Evolutionary conservation across 2,329 filamentous ascomycete genomes (phyloP).

Genomic region (Ambrosiella xylebori): DNA sequence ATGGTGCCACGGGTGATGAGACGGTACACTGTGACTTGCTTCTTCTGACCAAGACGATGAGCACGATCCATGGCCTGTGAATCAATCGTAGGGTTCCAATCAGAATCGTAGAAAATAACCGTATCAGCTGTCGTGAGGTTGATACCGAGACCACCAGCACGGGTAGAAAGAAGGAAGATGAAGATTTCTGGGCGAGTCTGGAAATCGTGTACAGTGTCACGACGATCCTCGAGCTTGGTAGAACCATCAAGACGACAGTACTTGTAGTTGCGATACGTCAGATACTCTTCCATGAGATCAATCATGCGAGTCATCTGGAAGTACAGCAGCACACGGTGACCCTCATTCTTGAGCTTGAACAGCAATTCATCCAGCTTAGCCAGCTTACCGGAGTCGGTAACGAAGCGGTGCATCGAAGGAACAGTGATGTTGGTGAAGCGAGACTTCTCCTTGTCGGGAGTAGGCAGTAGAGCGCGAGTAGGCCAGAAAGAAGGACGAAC

Average conservation of each 20-base stretch:
- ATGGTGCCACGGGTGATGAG: slow-evolving; percentile 94
- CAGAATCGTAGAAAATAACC: slow-evolving; percentile 98
- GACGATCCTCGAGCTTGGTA: slow-evolving; percentile 89
- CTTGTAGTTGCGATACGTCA: slow-evolving; percentile 98
- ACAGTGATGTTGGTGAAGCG: slow-evolving; percentile 83
- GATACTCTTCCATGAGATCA: slow-evolving; percentile 95
- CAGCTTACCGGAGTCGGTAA: slow-evolving; percentile 93
- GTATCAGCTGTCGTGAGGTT: slow-evolving; percentile 93
- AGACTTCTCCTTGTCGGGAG: slow-evolving; percentile 62
- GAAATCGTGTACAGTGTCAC: slow-evolving; percentile 93
- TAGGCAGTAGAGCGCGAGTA: slow-evolving; percentile 48
- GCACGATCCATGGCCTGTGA: slow-evolving; percentile 98
- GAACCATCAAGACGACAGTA: slow-evolving; percentile 93
- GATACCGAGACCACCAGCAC: slow-evolving; percentile 93
- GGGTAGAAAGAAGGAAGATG: slow-evolving; percentile 88
- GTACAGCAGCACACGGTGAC: slow-evolving; percentile 87
- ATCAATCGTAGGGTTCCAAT: slow-evolving; percentile 98
- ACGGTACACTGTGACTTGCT: slow-evolving; percentile 91
- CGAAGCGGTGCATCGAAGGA: slow-evolving; percentile 92
- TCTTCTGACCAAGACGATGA: slow-evolving; percentile 89
- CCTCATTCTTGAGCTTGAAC: slow-evolving; percentile 75
- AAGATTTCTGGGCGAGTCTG: slow-evolving; percentile 90
- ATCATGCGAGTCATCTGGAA: slow-evolving; percentile 99
- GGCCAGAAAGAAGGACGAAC: slow-evolving; percentile 50
- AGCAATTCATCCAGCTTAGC: slow-evolving; percentile 78